Evolutionary conservation across 129 eudicot genomes (phyloP), one percentile per base, ranked within the genome.

Genomic region (Ambrosia trifida): DNA sequence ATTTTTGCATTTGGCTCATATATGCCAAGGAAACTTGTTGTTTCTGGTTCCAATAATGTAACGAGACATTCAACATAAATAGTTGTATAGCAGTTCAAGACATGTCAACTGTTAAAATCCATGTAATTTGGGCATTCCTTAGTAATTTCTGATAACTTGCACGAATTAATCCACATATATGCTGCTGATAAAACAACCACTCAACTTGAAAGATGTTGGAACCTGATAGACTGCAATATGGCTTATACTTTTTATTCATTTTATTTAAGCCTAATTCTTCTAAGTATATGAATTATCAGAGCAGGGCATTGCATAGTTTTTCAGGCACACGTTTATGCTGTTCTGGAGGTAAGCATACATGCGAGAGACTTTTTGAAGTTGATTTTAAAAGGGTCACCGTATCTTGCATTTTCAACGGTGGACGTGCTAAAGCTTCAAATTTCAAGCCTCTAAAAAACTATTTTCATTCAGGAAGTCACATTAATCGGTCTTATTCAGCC

Each of bases 261-360:
- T 28, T 10, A 53, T 63, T 53, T 45, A 28, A 5, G 19, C 17
- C 46, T 3, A 46, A 56, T 11, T 51, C 12, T 75, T 51, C 40
- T 76, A 61, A 49, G 17, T 64, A 30, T 52, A 73, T 58, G 76
- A 71, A 83, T 77, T 7, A 78, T 85, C 89, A 91, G 96, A 84
- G 71, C 76, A 81, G 79, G 84, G 75, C 83, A 68, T 68, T 91
- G 19, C 85, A 74, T 72, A 78, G 74, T 63, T 80, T 76, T 51
- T 54, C 83, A 50, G 75, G 77, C 45, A 61, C 76, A 14, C 60
- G 77, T 73, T 33, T 84, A 19, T 67, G 58, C 12, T 76, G 66
- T 65, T 75, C 76, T 67, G 60, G 76, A 59, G 68, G 72, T 32
- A 64, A 76, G 77, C 72, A 82, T 50, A 75, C 72, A 59, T 84